Evolutionary conservation across 768 basidiomycete genomes (phyloP).

Genomic region (Tephrocybe sp.): DNA sequence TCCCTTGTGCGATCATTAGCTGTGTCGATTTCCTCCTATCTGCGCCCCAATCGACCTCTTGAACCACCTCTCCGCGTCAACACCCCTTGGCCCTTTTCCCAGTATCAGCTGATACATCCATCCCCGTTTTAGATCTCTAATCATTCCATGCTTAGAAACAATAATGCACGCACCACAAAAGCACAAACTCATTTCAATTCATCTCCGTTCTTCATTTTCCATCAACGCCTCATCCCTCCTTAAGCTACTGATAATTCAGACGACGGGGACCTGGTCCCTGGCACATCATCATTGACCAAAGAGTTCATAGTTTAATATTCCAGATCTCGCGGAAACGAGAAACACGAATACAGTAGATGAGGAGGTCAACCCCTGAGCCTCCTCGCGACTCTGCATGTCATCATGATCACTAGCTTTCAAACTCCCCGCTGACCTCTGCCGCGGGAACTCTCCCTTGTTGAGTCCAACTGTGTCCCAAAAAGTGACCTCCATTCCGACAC

Average conservation of each 20-base stretch:
- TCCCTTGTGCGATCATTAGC: no score
- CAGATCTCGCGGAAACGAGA: slow-evolving; percentile 20
- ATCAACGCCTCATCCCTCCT: slow-evolving; percentile 41
- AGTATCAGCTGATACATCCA: no score
- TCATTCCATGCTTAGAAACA: neutral
- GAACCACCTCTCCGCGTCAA: no score
- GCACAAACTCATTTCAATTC: slow-evolving; percentile 33
- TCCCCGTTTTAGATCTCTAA: no score
- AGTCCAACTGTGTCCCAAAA: slow-evolving; percentile 41
- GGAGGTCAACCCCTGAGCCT: slow-evolving; percentile 23
- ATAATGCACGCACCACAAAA: slow-evolving; percentile 33
- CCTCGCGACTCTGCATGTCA: slow-evolving; percentile 12
- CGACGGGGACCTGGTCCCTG: slow-evolving; percentile 35
- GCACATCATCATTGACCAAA: slow-evolving; percentile 36
- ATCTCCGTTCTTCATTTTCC: slow-evolving; percentile 27
- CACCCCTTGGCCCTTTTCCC: no score
- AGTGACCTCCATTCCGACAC: no score
- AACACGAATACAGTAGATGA: slow-evolving; percentile 38
- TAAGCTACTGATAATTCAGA: slow-evolving; percentile 34
- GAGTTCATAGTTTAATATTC: slow-evolving; percentile 35
- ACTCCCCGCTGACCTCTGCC: slow-evolving; percentile 16
- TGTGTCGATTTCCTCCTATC: no score
- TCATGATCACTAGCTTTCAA: no score
- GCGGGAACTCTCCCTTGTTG: slow-evolving; percentile 32
- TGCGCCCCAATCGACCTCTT: no score